These are phyloP conservation scores for Russula griseocarnosa DNA, from an alignment of 768 basidiomycete genomes.

Conservation along the genomic window DNA sequence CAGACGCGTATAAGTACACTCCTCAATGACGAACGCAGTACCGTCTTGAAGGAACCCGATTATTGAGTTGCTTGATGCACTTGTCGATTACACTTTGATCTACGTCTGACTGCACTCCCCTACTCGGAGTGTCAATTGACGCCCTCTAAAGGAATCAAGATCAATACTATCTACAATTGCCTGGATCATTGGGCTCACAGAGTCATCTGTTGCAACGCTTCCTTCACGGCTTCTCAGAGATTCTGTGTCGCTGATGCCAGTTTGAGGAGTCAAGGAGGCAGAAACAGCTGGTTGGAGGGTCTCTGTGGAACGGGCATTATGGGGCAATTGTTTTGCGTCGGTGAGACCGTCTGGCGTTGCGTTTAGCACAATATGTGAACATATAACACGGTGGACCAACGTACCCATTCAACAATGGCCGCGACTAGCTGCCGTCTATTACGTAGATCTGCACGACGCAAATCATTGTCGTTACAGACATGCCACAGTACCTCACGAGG, in stretches of 20 bases:
- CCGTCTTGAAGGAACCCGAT: not conserved
- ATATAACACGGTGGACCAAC: not conserved
- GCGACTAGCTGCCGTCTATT: slow-evolving; percentile 6
- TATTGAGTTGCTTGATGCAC: not conserved
- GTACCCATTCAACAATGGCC: slow-evolving; percentile 21
- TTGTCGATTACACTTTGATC: not conserved
- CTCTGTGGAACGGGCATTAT: not conserved
- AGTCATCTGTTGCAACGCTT: not conserved
- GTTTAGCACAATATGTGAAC: not conserved
- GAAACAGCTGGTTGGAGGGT: not conserved
- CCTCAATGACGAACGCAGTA: not conserved
- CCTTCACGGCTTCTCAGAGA: not conserved
- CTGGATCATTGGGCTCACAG: not conserved
- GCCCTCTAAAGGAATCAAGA: not conserved
- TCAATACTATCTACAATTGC: not conserved
- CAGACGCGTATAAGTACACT: not conserved
- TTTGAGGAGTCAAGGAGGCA: not conserved
- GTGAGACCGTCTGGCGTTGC: not conserved
- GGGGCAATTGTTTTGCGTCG: not conserved
- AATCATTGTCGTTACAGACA: slow-evolving; percentile 18
- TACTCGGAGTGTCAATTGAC: not conserved
- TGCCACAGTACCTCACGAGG: slow-evolving; percentile 14
- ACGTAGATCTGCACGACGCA: slow-evolving; percentile 9
- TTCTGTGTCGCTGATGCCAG: not conserved
- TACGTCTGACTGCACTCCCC: too few species aligned